Percentiles rank a stretch among this genome's conserved stretches.
Conservation (phyloP, 2,329 filamentous ascomycete species). For the Hymenoscyphus albidus region DNA sequence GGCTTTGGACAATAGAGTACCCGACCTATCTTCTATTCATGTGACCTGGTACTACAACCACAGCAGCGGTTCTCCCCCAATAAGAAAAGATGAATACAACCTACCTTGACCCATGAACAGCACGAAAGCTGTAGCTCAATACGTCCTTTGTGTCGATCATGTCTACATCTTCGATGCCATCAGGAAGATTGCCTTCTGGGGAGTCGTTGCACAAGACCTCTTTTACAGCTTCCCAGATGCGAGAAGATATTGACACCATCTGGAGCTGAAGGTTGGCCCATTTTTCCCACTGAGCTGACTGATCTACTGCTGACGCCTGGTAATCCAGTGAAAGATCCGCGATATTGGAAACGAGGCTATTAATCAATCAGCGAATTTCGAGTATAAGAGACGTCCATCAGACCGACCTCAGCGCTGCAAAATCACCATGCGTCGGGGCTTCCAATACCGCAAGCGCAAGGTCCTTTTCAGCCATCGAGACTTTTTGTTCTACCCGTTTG, state of each 20-base stretch:
- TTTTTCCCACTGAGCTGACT: slow-evolving; percentile 3
- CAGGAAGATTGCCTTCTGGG: slow-evolving; percentile 79
- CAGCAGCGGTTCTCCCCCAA: background rate
- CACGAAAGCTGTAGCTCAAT: slow-evolving; percentile 90
- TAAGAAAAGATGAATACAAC: slow-evolving; percentile 14
- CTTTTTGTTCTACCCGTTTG: slow-evolving; percentile 58
- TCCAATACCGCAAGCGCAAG: slow-evolving; percentile 63
- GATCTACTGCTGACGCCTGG: slow-evolving; percentile 5
- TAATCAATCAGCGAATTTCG: slow-evolving; percentile 7
- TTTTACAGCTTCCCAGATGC: slow-evolving; percentile 74
- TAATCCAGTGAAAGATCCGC: slow-evolving; percentile 16
- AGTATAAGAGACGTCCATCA: background rate
- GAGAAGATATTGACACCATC: slow-evolving; percentile 57
- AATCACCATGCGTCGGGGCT: slow-evolving; percentile 65
- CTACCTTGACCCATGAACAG: slow-evolving; percentile 89
- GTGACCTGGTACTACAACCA: background rate
- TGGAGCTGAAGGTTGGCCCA: slow-evolving; percentile 43
- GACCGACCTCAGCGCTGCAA: slow-evolving; percentile 61
- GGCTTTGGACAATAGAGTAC: too few relatives aligned
- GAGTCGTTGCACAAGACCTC: slow-evolving; percentile 87
- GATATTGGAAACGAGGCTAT: slow-evolving; percentile 30
- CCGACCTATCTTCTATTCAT: background rate
- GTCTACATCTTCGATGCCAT: slow-evolving; percentile 68
- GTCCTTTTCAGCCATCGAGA: slow-evolving; percentile 59
- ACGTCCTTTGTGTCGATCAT: slow-evolving; percentile 82